Evolutionary conservation across 495 filamentous ascomycete genomes (phyloP), one percentile per base, ranked within the genome.

Genomic region (Lindgomyces ingoldianus): DNA sequence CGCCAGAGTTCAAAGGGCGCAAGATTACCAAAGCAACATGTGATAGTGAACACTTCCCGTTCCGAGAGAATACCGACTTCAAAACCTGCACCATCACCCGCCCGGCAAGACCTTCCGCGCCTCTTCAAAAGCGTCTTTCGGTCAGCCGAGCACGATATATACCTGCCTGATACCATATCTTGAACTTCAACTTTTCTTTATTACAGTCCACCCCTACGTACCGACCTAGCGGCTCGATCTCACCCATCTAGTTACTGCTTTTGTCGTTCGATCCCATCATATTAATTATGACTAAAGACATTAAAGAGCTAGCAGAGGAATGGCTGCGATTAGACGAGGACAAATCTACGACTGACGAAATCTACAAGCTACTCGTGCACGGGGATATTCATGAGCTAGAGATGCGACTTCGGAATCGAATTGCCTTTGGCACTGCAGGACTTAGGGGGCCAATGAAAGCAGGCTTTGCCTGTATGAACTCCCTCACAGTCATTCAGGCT

Each of bases 371-470:
- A 18, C 72, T 84, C 12, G 77, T 79, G 39, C 64, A 77, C 3
- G 70, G 77, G n/a, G 73, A 84, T 54, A 68, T 72, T 1, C 65
- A 74, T 9, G 85, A 86, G 55, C 76, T 90, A 14, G 80, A 86
- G 50, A 76, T 75, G 47, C 82, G 84, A 29, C 80, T 90, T 1
- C 72, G 78, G 1, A 80, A 77, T 16, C 80, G 86, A 81, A 78
- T 90, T 67, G 78, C 84, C 55, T 90, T 90, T 62, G 88, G 88
- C 22, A 90, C 88, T 11, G 87, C 88, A 50, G 87, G 87, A 65
- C 78, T 91, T 0, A 81, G 88, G 16, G 86, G 84, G 47, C 81
- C 79, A 36, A 91, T 91, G 88, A 78, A 85, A 60, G 87, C 87
- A 30, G 88, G 88, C 0, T 90, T 89, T 73, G 78, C 85, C 0